These are phyloP conservation scores for Trebouxia sp. DNA, from an alignment of 139 green algal species.

Conservation along the genomic window DNA sequence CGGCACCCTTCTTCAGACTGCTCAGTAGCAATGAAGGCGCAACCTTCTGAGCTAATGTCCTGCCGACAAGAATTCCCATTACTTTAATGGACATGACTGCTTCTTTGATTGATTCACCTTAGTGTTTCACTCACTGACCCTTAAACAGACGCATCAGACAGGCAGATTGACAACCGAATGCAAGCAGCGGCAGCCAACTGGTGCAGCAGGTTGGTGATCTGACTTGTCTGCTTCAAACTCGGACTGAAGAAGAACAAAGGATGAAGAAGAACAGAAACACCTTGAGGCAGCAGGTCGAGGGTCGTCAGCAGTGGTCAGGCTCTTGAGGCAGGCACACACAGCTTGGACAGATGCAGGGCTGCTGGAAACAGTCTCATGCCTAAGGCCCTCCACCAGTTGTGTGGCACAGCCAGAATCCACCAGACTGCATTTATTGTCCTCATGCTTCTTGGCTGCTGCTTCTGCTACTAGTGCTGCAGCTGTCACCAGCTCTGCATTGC, in stretches of 20 bases:
- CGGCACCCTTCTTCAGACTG: too few relatives aligned
- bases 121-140: too few relatives aligned
- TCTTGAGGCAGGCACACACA: conserved; percentile 44
- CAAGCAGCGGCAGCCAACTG: too few relatives aligned
- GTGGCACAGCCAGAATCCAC: conserved; percentile 36
- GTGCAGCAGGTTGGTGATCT: too few relatives aligned
- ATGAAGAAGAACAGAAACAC: background rate
- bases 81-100: too few relatives aligned
- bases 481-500: background rate
- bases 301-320: conserved; percentile 68
- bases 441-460: conserved; percentile 44
- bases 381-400: conserved; percentile 27
- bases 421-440: conserved; percentile 59
- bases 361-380: background rate
- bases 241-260: background rate
- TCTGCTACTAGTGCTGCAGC: conserved; percentile 37
- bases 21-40: too few relatives aligned
- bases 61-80: too few relatives aligned
- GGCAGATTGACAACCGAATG: too few relatives aligned
- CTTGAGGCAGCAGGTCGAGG: conserved; percentile 52
- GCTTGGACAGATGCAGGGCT: conserved; percentile 25
- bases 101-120: too few relatives aligned
- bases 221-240: background rate
- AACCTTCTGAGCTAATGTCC: too few relatives aligned
- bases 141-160: too few relatives aligned